These are phyloP conservation scores for Podila clonocystis DNA, from an alignment of 192 early-diverging fungal genomes.

Conservation along the genomic window DNA sequence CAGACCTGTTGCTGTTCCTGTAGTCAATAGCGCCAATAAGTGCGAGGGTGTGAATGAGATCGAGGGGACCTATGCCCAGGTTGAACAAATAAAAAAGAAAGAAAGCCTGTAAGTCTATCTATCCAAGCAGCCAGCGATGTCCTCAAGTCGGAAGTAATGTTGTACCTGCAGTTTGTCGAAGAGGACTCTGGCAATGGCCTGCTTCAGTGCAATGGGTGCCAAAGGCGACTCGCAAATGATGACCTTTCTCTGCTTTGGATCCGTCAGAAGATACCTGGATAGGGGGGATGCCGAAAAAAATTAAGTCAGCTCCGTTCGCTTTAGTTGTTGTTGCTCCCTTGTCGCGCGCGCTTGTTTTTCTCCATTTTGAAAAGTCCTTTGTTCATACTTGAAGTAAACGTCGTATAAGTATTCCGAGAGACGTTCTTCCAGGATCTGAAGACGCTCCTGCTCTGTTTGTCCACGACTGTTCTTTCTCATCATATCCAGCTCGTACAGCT, in stretches of 20 bases:
- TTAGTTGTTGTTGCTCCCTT: background rate
- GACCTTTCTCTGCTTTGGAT: conserved; percentile 87
- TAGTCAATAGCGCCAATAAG: conserved; percentile 78
- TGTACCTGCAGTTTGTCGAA: conserved; percentile 78
- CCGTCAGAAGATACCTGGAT: conserved; percentile 73
- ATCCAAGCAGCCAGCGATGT: too few relatives aligned
- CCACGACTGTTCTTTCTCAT: conserved; percentile 42
- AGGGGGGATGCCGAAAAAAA: background rate
- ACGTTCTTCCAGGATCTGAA: conserved; percentile 56
- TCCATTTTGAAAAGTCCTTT: background rate
- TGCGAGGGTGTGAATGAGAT: conserved; percentile 79
- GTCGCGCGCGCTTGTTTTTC: background rate
- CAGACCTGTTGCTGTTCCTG: conserved; percentile 80
- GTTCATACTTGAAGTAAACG: conserved; percentile 58
- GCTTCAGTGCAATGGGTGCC: conserved; percentile 73
- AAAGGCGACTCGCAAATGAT: conserved; percentile 81
- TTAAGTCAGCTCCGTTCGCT: background rate
- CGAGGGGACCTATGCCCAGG: conserved; percentile 68
- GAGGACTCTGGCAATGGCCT: conserved; percentile 74
- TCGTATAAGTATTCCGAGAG: conserved; percentile 58
- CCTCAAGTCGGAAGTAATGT: background rate
- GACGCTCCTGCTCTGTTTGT: conserved; percentile 36
- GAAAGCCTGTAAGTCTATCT: too few relatives aligned
- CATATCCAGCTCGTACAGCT: conserved; percentile 60
- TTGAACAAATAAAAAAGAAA: background rate